phyloP scores from a whole-genome alignment of 2,329 filamentous ascomycete species.

The Fusarium armeniacum region DNA sequence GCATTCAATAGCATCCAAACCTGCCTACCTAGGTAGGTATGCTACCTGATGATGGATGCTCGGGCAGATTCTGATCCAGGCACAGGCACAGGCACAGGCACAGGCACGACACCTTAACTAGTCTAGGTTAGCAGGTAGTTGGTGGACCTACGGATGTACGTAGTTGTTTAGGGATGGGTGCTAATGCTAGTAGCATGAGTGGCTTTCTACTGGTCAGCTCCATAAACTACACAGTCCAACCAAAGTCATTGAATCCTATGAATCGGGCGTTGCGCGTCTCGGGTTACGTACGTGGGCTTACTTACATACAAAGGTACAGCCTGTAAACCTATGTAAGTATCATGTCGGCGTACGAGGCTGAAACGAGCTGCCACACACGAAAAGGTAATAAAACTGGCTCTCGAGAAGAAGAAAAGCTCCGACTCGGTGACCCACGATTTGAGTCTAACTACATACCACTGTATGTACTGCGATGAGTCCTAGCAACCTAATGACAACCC shows the following conservation, averaged over 20 bases:
- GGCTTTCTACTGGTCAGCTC: not conserved
- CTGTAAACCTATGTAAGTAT: not conserved
- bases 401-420: not conserved
- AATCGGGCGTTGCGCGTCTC: conserved; percentile 2
- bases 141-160: not conserved
- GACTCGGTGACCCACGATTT: not conserved
- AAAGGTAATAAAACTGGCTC: not conserved
- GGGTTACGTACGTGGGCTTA: conserved; percentile 1
- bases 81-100: conserved; percentile 5
- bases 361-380: conserved; percentile 6
- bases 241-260: not conserved
- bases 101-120: conserved; percentile 12
- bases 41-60: not conserved
- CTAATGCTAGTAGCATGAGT: conserved; percentile 1
- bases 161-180: conserved; percentile 1
- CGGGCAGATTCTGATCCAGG: conserved; percentile 3
- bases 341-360: not conserved
- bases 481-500: conserved; percentile 8
- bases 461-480: not conserved
- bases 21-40: not conserved
- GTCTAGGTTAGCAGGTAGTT: not conserved
- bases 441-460: not conserved
- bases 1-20: conserved; percentile 10
- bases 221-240: not conserved
- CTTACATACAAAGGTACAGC: not conserved